Percentiles rank a stretch among this genome's conserved stretches.
Conservation (phyloP, 805 yeast species). For the Wickerhamomyces hampshirensis region DNA sequence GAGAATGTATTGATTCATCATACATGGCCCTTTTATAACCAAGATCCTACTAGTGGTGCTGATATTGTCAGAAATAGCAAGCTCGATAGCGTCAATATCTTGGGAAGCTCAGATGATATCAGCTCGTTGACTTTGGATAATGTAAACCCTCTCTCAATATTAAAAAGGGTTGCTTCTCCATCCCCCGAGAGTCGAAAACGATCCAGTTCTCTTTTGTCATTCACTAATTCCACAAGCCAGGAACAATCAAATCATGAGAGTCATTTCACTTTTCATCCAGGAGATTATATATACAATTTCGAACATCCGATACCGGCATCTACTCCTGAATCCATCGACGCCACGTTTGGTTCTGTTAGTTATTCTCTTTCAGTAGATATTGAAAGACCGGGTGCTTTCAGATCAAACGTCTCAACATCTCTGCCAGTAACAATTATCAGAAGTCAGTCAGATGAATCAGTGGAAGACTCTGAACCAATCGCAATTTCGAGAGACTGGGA, state of each 20-base stretch:
- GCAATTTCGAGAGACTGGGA: constrained; percentile 92
- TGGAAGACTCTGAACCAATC: constrained; percentile 91
- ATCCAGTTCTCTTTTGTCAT: constrained; percentile 11
- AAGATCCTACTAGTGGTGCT: constrained; percentile 37
- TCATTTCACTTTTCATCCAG: constrained; percentile 59
- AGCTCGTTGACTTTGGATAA: constrained; percentile 25
- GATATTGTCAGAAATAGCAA: constrained; percentile 23
- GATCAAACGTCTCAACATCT: constrained; percentile 62
- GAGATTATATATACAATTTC: constrained; percentile 89
- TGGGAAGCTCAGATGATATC: constrained; percentile 7
- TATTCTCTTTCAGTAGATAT: constrained; percentile 67
- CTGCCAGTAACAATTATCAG: constrained; percentile 66
- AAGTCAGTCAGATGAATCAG: constrained; percentile 68
- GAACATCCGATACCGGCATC: constrained; percentile 83
- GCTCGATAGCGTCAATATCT: neutral
- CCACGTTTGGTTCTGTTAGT: constrained; percentile 75
- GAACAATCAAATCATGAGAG: neutral
- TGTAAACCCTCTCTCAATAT: constrained; percentile 18
- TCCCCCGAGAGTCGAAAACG: constrained; percentile 18
- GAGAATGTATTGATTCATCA: constrained; percentile 64
- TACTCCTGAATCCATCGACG: constrained; percentile 73
- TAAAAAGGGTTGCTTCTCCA: constrained; percentile 24
- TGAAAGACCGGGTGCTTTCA: constrained; percentile 82
- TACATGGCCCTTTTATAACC: constrained; percentile 81
- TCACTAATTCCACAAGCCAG: constrained; percentile 6